Evolutionary conservation across 2,329 filamentous ascomycete species (phyloP).

Genomic region (Aspergillus ochraceus): DNA sequence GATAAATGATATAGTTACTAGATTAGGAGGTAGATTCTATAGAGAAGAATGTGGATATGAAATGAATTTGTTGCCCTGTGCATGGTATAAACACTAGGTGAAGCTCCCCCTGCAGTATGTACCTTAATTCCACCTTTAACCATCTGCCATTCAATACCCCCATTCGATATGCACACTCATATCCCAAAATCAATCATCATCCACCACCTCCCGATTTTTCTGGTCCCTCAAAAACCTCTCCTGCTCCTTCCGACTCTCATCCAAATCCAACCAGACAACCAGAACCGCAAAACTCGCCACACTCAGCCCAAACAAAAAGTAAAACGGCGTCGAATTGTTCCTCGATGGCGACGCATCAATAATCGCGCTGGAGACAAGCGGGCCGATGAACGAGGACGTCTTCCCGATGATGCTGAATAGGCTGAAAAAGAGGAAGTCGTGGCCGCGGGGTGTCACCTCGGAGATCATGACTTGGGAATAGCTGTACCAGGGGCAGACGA

Average conservation of each 20-base stretch:
- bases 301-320: slow-evolving; percentile 63
- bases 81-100: neutral
- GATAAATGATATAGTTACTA: neutral
- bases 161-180: no score
- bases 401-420: slow-evolving; percentile 70
- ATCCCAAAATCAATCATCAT: neutral
- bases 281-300: slow-evolving; percentile 56
- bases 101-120: no score
- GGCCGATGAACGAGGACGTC: slow-evolving; percentile 67
- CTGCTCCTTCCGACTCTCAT: slow-evolving; percentile 62
- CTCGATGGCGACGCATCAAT: slow-evolving; percentile 59
- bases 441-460: slow-evolving; percentile 66
- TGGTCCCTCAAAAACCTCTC: slow-evolving; percentile 52
- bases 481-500: slow-evolving; percentile 69
- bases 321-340: slow-evolving; percentile 64
- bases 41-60: no score
- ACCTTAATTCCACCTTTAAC: no score
- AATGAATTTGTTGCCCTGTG: no score
- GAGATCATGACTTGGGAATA: slow-evolving; percentile 72
- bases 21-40: neutral
- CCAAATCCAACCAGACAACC: slow-evolving; percentile 58
- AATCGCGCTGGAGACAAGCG: slow-evolving; percentile 67
- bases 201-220: neutral
- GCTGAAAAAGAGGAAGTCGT: slow-evolving; percentile 70
- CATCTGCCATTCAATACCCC: no score